Evolutionary conservation across 2,329 filamentous ascomycete species (phyloP).

Genomic region (Rutstroemia sp.): DNA sequence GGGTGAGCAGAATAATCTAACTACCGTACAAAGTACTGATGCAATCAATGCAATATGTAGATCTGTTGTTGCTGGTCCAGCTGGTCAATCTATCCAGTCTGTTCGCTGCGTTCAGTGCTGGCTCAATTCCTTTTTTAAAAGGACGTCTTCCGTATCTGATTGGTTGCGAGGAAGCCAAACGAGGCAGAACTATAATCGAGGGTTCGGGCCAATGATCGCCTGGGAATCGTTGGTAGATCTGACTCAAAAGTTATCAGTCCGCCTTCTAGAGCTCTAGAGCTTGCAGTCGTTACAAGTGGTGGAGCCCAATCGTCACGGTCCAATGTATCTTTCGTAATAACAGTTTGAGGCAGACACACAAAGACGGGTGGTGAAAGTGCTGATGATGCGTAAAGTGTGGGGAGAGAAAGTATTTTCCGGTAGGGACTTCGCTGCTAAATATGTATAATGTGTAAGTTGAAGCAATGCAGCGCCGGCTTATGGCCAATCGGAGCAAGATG

Average conservation of each 20-base stretch:
- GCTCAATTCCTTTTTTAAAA: too few species aligned
- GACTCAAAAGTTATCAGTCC: neutral
- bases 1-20: too few species aligned
- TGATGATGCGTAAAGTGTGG: conserved; percentile 6
- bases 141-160: too few species aligned
- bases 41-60: too few species aligned
- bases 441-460: neutral
- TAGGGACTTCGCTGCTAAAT: conserved; percentile 5
- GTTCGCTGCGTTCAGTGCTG: too few species aligned
- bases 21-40: too few species aligned
- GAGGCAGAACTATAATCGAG: too few species aligned
- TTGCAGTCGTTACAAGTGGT: neutral
- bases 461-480: neutral
- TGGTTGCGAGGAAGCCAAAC: too few species aligned
- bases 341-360: neutral
- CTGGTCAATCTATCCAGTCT: too few species aligned
- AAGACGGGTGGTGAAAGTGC: neutral
- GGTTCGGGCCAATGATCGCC: too few species aligned
- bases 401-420: conserved; percentile 5
- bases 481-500: neutral
- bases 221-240: neutral
- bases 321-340: neutral
- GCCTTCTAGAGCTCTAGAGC: neutral
- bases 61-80: too few species aligned
- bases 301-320: neutral